Percentiles rank a stretch among this genome's conserved stretches.
phyloP scores from a whole-genome alignment of 768 basidiomycete species.

The Russula abietina region DNA sequence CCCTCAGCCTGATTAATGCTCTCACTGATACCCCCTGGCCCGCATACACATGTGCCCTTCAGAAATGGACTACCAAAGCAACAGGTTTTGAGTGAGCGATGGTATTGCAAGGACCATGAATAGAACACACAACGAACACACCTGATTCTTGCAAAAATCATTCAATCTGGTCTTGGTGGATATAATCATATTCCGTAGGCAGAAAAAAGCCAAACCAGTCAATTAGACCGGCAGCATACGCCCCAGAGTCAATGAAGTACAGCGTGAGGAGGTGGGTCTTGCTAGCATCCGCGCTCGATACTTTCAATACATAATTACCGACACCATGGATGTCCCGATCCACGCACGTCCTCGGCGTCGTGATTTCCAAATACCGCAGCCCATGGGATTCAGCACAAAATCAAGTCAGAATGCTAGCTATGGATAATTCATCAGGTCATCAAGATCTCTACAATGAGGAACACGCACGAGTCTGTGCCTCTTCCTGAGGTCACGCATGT shows the following conservation, averaged over 20 bases:
- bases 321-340: slow-evolving; percentile 65
- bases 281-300: slow-evolving; percentile 80
- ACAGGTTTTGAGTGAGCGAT: too few species aligned
- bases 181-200: slow-evolving; percentile 81
- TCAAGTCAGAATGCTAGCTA: too few species aligned
- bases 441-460: too few species aligned
- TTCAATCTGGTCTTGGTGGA: slow-evolving; percentile 77
- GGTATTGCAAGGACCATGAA: too few species aligned
- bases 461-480: too few species aligned
- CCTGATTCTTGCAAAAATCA: slow-evolving; percentile 87
- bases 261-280: slow-evolving; percentile 84
- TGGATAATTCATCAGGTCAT: too few species aligned
- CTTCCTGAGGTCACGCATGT: too few species aligned
- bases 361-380: slow-evolving; percentile 93
- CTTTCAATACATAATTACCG: slow-evolving; percentile 87
- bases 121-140: slow-evolving; percentile 25
- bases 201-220: slow-evolving; percentile 59
- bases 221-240: slow-evolving; percentile 56
- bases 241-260: slow-evolving; percentile 87
- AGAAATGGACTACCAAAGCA: too few species aligned
- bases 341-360: slow-evolving; percentile 64
- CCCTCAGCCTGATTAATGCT: slow-evolving; percentile 38
- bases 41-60: slow-evolving; percentile 42
- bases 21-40: slow-evolving; percentile 58
- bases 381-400: slow-evolving; percentile 78